phyloP scores from a whole-genome alignment of 2,329 filamentous ascomycete species.

The Fusarium dlaminii region DNA sequence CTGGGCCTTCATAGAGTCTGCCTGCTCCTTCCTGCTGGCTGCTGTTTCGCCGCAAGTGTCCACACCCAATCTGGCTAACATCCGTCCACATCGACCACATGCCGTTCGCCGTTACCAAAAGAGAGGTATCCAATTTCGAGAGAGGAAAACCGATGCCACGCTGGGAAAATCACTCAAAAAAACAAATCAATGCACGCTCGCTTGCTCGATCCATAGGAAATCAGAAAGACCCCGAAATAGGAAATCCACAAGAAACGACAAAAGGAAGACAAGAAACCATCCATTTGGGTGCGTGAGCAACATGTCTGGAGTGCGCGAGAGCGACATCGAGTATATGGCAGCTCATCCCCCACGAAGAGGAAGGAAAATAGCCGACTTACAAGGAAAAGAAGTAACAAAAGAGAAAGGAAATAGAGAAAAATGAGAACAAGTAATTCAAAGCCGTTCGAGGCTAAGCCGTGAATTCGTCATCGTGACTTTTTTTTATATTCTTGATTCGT shows the following conservation, averaged over 20 bases:
- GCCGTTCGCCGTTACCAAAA: conserved; percentile 36
- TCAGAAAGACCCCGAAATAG: conserved; percentile 44
- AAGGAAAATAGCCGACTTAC: conserved; percentile 38
- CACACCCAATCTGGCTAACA: conserved; percentile 6
- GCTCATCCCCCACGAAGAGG: conserved; percentile 37
- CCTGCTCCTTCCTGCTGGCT: conserved; percentile 34
- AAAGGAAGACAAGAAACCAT: conserved; percentile 48
- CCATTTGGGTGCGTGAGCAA: conserved; percentile 60
- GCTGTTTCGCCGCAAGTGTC: conserved; percentile 36
- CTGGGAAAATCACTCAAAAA: conserved; percentile 45
- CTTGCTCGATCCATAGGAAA: conserved; percentile 50
- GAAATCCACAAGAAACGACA: conserved; percentile 46
- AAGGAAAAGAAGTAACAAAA: conserved; percentile 33
- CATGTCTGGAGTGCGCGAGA: conserved; percentile 53
- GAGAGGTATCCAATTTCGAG: conserved; percentile 41
- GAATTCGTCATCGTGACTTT: conserved; percentile 50
- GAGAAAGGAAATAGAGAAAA: conserved; percentile 24
- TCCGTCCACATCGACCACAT: conserved; percentile 10
- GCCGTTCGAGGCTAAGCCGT: conserved; percentile 35
- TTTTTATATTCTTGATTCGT: conserved; percentile 42
- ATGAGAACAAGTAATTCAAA: conserved; percentile 19
- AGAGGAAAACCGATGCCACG: conserved; percentile 38
- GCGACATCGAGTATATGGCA: conserved; percentile 46
- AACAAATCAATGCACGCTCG: conserved; percentile 47
- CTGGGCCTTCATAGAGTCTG: conserved; percentile 41